A percentile compares a stretch with the other conserved stretches of the same genome.
phyloP scores from a whole-genome alignment of 1,139 yeast species.

The Suhomyces atakaporum region DNA sequence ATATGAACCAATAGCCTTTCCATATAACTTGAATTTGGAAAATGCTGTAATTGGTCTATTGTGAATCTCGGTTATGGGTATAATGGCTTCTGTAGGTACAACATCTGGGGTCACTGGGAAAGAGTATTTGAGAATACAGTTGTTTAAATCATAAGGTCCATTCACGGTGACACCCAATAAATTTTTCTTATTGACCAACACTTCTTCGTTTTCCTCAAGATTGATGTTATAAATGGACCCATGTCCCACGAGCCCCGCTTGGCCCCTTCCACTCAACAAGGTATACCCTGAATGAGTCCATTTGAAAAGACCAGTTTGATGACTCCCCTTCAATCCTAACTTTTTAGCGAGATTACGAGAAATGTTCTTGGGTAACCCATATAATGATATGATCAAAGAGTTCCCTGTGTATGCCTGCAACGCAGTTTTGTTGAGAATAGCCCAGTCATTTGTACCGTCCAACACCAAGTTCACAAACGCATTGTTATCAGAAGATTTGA shows the following conservation, averaged over 20 bases:
- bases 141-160: slow-evolving; percentile 49
- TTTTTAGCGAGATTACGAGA: slow-evolving; percentile 34
- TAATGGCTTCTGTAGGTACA: neutral
- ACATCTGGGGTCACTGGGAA: slow-evolving; percentile 16
- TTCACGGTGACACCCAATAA: slow-evolving; percentile 54
- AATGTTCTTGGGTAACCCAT: slow-evolving; percentile 42
- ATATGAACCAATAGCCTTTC: slow-evolving; percentile 6
- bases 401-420: slow-evolving; percentile 56
- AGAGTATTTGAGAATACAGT: slow-evolving; percentile 34
- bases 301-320: slow-evolving; percentile 38
- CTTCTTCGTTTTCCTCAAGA: slow-evolving; percentile 48
- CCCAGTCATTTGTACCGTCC: slow-evolving; percentile 67
- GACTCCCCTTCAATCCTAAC: slow-evolving; percentile 22
- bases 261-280: slow-evolving; percentile 60
- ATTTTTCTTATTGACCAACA: slow-evolving; percentile 48
- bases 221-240: slow-evolving; percentile 57
- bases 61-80: slow-evolving; percentile 10
- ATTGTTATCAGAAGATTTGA: slow-evolving; percentile 23
- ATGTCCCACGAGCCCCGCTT: slow-evolving; percentile 54
- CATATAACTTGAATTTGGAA: slow-evolving; percentile 11
- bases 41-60: slow-evolving; percentile 11
- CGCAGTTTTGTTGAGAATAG: slow-evolving; percentile 47
- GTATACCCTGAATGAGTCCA: slow-evolving; percentile 44
- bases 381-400: slow-evolving; percentile 41
- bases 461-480: slow-evolving; percentile 47